Evolutionary conservation across 208 protist species (phyloP), one percentile per base, ranked within the genome.

Genomic region (Wallacemonas sp.): DNA sequence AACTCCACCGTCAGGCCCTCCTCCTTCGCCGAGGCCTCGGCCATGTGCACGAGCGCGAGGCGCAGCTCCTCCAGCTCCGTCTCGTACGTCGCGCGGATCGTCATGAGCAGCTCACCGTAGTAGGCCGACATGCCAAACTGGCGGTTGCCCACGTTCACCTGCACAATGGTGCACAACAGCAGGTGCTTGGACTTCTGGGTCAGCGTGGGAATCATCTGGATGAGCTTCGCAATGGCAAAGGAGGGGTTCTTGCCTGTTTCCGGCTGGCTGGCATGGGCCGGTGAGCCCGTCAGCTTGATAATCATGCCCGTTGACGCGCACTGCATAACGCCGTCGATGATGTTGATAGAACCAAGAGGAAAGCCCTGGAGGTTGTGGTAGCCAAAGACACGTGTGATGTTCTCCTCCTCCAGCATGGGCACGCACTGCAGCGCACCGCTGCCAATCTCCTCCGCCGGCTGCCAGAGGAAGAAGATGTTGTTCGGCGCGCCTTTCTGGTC

Each of bases 101-200:
- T 82, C 54, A 82, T 45, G 38, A 82, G 71, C 18, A 82, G 67
- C 52, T 82, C 76, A 0, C 76, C 76, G 52, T 76, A 72, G 71
- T 76, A 74, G 10, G 76, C 76, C 12, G 70, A 76, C 76, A 75
- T 75, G 38, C 76, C 76, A 16, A 82, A 82, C 61, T 82, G 76
- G 0, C 76, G 66, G 49, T 77, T 76, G 59, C 76, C 76, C 14
- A 82, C 52, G 33, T 82, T 77, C 52, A 82, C 71, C 67, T 76
- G 76, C 63, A 77, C 76, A 29, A 82, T 63, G 42, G 76, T 81
- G 67, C 70, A 81, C 45, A 81, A 64, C 52, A 81, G 50, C 38
- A 81, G 67, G 36, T 70, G 59, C 57, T 55, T 74, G 12, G 76
- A 70, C 50, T 74, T 67, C 57, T 74, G 65, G 31, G 69, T 75